Evolutionary conservation across 2,329 filamentous ascomycete genomes (phyloP).

Genomic region (Aspergillus sp.): DNA sequence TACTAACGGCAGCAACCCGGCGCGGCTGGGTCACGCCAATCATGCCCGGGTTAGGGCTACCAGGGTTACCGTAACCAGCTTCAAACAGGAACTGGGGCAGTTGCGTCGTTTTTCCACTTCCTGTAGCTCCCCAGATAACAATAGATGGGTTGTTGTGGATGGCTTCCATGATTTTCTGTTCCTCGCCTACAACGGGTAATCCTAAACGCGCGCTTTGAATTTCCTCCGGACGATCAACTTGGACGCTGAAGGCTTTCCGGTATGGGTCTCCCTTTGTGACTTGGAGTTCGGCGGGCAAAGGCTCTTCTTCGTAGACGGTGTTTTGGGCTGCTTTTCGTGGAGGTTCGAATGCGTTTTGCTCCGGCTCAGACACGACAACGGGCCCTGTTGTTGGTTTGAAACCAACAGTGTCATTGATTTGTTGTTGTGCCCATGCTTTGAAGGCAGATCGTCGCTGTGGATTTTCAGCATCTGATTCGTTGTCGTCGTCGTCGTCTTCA

Average conservation of each 20-base stretch:
- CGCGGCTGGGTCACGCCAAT: constrained; percentile 93
- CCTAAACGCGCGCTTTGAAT: constrained; percentile 72
- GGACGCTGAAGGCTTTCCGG: constrained; percentile 68
- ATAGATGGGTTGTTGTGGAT: constrained; percentile 86
- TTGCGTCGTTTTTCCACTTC: constrained; percentile 96
- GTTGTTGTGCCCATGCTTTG: constrained; percentile 84
- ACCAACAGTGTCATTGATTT: constrained; percentile 76
- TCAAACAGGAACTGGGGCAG: constrained; percentile 94
- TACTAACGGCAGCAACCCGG: constrained; percentile 90
- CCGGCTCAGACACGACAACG: constrained; percentile 17
- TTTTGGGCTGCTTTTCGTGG: constrained; percentile 29
- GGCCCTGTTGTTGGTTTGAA: constrained; percentile 45
- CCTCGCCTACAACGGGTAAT: constrained; percentile 85
- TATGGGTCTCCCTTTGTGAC: constrained; percentile 37
- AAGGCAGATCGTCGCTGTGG: constrained; percentile 57
- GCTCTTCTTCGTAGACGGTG: constrained; percentile 31
- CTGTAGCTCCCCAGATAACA: constrained; percentile 88
- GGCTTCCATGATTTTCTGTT: constrained; percentile 96
- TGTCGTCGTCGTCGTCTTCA: constrained; percentile 29
- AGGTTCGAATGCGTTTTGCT: constrained; percentile 23
- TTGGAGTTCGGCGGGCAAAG: constrained; percentile 32
- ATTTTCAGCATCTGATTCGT: constrained; percentile 12
- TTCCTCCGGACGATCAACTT: constrained; percentile 59
- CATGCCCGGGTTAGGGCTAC: constrained; percentile 76
- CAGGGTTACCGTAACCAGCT: constrained; percentile 73